These are phyloP conservation scores for Globisporangium spinosum DNA, from an alignment of 352 stramenopile genomes.

Conservation along the genomic window DNA sequence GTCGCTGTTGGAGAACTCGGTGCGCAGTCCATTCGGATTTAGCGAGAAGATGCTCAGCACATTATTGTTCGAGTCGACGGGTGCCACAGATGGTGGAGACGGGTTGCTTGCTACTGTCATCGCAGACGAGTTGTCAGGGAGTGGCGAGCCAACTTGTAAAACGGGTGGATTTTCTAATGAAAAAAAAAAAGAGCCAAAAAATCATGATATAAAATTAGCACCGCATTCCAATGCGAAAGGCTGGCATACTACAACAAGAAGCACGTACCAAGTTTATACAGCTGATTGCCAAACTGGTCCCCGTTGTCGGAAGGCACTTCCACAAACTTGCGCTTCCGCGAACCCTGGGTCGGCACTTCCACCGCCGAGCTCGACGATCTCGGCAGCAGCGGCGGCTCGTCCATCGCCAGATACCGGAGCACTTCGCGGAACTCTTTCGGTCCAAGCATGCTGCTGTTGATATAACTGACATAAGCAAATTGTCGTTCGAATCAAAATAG, in stretches of 20 bases:
- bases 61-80: constrained; percentile 30
- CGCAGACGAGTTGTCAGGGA: constrained; percentile 28
- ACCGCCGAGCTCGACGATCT: constrained; percentile 40
- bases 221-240: not conserved
- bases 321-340: constrained; percentile 81
- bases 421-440: constrained; percentile 86
- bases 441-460: constrained; percentile 72
- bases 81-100: constrained; percentile 11
- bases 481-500: constrained; percentile 22
- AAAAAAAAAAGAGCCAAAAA: not conserved
- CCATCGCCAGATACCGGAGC: constrained; percentile 81
- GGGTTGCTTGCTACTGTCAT: constrained; percentile 32
- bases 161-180: constrained; percentile 36
- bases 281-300: constrained; percentile 20
- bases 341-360: constrained; percentile 28
- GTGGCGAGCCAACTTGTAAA: constrained; percentile 42
- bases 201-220: not conserved
- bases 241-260: not conserved
- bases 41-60: constrained; percentile 79
- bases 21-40: constrained; percentile 8
- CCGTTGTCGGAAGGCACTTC: constrained; percentile 41
- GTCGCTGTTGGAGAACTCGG: constrained; percentile 22
- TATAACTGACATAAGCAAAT: constrained; percentile 68
- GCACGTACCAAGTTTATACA: constrained; percentile 36
- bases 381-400: constrained; percentile 70